A percentile compares a stretch with the other conserved stretches of the same genome.
phyloP scores from a whole-genome alignment of 495 filamentous ascomycete species.

The Aspergillus baeticus region DNA sequence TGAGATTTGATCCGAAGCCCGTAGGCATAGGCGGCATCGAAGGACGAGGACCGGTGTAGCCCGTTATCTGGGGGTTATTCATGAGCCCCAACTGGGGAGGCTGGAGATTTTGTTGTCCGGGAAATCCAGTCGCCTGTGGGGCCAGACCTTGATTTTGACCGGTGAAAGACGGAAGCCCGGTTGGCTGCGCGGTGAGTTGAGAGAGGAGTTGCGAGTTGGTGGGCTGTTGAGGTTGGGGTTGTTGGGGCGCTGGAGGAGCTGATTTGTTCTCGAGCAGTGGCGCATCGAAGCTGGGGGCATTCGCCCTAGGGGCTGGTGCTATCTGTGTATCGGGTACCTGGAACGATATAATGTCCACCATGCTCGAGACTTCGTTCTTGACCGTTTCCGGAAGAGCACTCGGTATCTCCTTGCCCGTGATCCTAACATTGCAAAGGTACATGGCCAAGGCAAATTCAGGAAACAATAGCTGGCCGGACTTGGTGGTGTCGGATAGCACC shows the following conservation, averaged over 20 bases:
- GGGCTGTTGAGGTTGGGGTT: slow-evolving; percentile 77
- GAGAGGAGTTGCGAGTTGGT: slow-evolving; percentile 75
- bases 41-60: slow-evolving; percentile 74
- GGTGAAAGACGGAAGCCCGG: slow-evolving; percentile 53
- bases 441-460: slow-evolving; percentile 97
- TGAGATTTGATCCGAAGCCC: slow-evolving; percentile 65
- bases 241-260: slow-evolving; percentile 72
- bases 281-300: slow-evolving; percentile 77
- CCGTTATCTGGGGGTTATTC: slow-evolving; percentile 56
- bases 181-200: slow-evolving; percentile 72
- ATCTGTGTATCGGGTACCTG: slow-evolving; percentile 78
- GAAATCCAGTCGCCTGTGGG: slow-evolving; percentile 46
- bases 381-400: slow-evolving; percentile 74
- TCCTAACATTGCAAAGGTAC: slow-evolving; percentile 95
- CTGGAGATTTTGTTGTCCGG: slow-evolving; percentile 42
- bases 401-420: slow-evolving; percentile 83
- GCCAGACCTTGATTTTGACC: slow-evolving; percentile 15
- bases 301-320: slow-evolving; percentile 51
- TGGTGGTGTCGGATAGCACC: slow-evolving; percentile 95
- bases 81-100: slow-evolving; percentile 50
- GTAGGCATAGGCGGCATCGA: slow-evolving; percentile 96
- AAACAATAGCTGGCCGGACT: slow-evolving; percentile 93
- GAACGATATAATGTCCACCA: slow-evolving; percentile 99
- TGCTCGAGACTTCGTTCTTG: slow-evolving; percentile 95
- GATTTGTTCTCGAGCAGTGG: slow-evolving; percentile 60